Conservation (phyloP, 768 basidiomycete species). For the Tylopilus sp. region DNA sequence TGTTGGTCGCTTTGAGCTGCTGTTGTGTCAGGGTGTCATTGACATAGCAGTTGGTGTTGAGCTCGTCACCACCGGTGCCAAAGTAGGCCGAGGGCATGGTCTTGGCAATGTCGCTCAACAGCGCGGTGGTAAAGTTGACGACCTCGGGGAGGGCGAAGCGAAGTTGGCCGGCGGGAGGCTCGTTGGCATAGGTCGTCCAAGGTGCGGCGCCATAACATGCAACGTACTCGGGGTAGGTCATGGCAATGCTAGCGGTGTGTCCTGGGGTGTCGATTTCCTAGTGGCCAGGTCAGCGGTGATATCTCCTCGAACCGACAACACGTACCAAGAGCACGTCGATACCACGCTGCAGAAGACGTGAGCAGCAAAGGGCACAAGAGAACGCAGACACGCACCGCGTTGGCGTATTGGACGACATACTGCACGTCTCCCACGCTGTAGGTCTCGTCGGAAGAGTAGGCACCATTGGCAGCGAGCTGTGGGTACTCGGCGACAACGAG, state of each 20-base stretch:
- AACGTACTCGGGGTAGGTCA: conserved; percentile 68
- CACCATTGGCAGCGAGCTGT: conserved; percentile 57
- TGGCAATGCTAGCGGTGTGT: conserved; percentile 65
- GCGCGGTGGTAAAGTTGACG: conserved; percentile 50
- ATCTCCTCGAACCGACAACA: not conserved
- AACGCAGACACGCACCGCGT: conserved; percentile 46
- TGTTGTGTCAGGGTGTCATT: conserved; percentile 58
- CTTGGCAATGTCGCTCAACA: conserved; percentile 52
- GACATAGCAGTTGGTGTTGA: conserved; percentile 65
- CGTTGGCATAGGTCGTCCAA: conserved; percentile 59
- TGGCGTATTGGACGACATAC: conserved; percentile 65
- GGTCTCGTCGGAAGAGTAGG: conserved; percentile 54
- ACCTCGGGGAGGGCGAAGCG: conserved; percentile 63
- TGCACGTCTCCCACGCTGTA: conserved; percentile 58
- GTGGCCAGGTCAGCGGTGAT: not conserved
- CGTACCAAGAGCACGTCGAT: conserved; percentile 63
- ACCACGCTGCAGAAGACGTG: conserved; percentile 45
- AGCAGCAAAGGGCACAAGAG: not conserved
- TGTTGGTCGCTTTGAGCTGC: conserved; percentile 46
- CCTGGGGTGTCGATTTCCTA: conserved; percentile 85
- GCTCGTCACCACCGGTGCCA: conserved; percentile 80
- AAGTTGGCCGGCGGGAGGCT: conserved; percentile 83
- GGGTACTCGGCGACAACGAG: conserved; percentile 59
- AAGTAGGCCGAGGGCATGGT: conserved; percentile 60
- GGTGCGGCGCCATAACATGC: conserved; percentile 60